Conservation (phyloP, 805 yeast species). For the Deakozyma indianensis region DNA sequence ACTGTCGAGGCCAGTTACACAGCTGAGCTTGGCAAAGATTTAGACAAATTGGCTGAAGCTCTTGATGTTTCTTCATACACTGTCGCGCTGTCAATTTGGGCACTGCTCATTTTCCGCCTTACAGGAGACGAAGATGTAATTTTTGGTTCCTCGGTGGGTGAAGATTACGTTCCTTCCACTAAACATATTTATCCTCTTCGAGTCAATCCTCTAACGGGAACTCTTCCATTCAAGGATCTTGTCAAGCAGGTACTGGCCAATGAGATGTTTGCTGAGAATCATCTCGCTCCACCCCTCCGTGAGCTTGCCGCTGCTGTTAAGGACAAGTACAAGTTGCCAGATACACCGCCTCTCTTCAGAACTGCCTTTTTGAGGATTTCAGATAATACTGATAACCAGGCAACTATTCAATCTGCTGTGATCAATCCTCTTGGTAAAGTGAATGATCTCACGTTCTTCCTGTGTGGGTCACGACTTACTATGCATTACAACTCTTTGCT, state of each 20-base stretch:
- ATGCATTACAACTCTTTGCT: constrained; percentile 64
- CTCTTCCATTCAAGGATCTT: constrained; percentile 34
- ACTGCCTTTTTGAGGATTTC: constrained; percentile 8
- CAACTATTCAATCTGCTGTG: constrained; percentile 9
- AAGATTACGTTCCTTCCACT: constrained; percentile 27
- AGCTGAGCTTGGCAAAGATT: constrained; percentile 16
- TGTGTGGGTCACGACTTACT: constrained; percentile 19
- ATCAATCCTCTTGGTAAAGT: constrained; percentile 30
- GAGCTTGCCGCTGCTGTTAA: constrained; percentile 12
- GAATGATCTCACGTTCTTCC: constrained; percentile 51
- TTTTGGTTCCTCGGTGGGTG: constrained; percentile 51
- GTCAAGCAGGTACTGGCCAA: constrained; percentile 30
- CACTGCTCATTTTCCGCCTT: constrained; percentile 57
- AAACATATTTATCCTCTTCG: constrained; percentile 27
- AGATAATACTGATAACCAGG: not conserved
- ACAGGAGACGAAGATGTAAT: constrained; percentile 92
- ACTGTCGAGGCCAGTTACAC: constrained; percentile 46
- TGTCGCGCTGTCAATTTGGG: constrained; percentile 49
- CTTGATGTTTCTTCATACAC: constrained; percentile 27
- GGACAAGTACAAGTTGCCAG: constrained; percentile 33
- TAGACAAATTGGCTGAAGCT: constrained; percentile 10
- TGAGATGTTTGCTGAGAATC: constrained; percentile 18
- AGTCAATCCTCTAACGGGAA: constrained; percentile 29
- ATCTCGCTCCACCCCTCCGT: constrained; percentile 36
- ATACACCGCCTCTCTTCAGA: constrained; percentile 50